A percentile compares a stretch with the other conserved stretches of the same genome.
Conservation (phyloP, 352 stramenopile species). For the Phytophthora tentaculata region DNA sequence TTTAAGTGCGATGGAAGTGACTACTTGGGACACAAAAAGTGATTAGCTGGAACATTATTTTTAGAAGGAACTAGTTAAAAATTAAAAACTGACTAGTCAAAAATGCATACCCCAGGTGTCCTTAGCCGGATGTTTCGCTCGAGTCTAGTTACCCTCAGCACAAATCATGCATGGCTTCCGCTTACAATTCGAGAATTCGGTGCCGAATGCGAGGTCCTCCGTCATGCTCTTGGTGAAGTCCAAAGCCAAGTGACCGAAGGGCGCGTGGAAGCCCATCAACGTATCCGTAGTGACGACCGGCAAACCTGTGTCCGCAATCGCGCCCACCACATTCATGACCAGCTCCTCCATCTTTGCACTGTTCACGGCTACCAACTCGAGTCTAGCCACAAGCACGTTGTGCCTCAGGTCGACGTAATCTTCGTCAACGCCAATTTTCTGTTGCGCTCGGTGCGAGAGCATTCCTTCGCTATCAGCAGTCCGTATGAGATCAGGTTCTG, state of each 20-base stretch:
- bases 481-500: not conserved
- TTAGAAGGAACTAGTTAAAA: too few relatives aligned
- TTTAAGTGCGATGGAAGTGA: too few relatives aligned
- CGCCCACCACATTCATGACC: not conserved
- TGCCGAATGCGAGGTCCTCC: not conserved
- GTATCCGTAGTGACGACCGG: not conserved
- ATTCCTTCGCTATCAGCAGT: not conserved
- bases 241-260: not conserved
- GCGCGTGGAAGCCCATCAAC: not conserved
- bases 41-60: too few relatives aligned
- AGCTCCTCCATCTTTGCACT: not conserved
- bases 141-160: not conserved
- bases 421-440: not conserved
- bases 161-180: not conserved
- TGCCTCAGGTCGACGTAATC: not conserved
- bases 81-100: too few relatives aligned
- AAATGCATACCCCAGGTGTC: not conserved
- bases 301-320: not conserved
- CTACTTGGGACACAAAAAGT: too few relatives aligned
- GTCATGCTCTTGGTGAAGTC: not conserved
- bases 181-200: not conserved
- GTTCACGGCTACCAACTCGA: not conserved
- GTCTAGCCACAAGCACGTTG: not conserved
- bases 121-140: not conserved
- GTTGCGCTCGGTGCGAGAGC: not conserved